Evolutionary conservation across 495 filamentous ascomycete species (phyloP).

Genomic region (Annulohypoxylon bovei): DNA sequence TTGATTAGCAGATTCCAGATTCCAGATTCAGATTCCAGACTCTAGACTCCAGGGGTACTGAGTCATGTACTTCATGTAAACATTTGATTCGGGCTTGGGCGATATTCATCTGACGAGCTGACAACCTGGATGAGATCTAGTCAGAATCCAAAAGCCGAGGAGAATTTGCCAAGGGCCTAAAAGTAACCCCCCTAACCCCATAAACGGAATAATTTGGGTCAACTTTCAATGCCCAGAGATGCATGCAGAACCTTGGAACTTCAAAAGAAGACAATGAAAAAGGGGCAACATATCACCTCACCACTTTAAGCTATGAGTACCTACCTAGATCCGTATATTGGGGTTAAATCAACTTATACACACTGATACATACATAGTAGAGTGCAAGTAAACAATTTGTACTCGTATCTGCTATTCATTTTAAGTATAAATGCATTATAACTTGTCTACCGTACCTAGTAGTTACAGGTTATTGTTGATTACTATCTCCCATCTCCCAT

Average conservation of each 20-base stretch:
- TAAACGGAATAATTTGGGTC: not conserved
- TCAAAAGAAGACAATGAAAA: not conserved
- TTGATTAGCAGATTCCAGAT: not conserved
- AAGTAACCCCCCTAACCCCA: not conserved
- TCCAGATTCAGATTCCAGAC: not conserved
- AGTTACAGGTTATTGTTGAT: not conserved
- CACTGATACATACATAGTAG: no score
- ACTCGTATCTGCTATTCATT: no score
- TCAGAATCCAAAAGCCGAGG: constrained; percentile 20
- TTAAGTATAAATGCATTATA: no score
- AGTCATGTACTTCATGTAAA: constrained; percentile 13
- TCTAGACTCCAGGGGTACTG: constrained; percentile 16
- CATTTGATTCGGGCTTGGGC: not conserved
- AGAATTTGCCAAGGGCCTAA: constrained; percentile 13
- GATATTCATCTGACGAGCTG: constrained; percentile 11
- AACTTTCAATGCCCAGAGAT: not conserved
- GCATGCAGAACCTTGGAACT: not conserved
- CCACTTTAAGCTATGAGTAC: not conserved
- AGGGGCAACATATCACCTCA: not conserved
- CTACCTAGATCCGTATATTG: not conserved
- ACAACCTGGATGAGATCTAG: not conserved
- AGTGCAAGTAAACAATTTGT: not conserved
- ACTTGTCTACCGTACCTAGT: no score
- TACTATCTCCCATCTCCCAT: not conserved
- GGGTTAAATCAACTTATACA: not conserved